A percentile compares a stretch with the other conserved stretches of the same genome.
Evolutionary conservation across 768 basidiomycete species (phyloP).

Genomic region (Phanerodontia chrysosporium): DNA sequence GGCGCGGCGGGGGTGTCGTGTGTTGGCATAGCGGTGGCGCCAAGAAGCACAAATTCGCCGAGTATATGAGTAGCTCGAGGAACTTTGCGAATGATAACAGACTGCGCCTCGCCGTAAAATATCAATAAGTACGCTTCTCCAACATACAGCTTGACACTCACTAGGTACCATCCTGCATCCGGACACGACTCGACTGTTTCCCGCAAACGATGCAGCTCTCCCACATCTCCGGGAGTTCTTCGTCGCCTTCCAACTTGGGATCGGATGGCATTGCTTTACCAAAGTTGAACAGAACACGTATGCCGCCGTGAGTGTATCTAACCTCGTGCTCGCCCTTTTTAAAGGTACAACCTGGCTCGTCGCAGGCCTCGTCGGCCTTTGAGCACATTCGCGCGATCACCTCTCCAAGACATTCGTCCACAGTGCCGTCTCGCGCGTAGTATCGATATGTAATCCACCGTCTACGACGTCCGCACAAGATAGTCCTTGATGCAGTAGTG

Average conservation of each 20-base stretch:
- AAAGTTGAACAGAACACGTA: slow-evolving; percentile 26
- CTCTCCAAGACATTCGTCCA: slow-evolving; percentile 39
- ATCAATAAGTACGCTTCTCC: not conserved
- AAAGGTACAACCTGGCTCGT: slow-evolving; percentile 30
- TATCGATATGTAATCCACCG: slow-evolving; percentile 44
- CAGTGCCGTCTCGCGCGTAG: slow-evolving; percentile 36
- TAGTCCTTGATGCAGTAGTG: slow-evolving; percentile 4
- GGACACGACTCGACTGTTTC: slow-evolving; percentile 17
- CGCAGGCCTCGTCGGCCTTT: slow-evolving; percentile 34
- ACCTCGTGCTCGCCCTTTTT: slow-evolving; percentile 41
- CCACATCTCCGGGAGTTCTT: slow-evolving; percentile 22
- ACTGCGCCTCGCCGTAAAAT: slow-evolving; percentile 12
- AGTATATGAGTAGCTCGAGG: slow-evolving; percentile 26
- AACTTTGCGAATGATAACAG: slow-evolving; percentile 27
- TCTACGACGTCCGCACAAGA: slow-evolving; percentile 39
- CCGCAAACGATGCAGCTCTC: slow-evolving; percentile 27
- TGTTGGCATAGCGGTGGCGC: slow-evolving; percentile 21
- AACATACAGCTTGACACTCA: slow-evolving; percentile 9
- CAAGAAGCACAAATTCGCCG: slow-evolving; percentile 14
- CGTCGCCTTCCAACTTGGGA: slow-evolving; percentile 10
- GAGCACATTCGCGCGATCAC: slow-evolving; percentile 31
- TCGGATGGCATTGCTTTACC: slow-evolving; percentile 6
- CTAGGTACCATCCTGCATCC: slow-evolving; percentile 29
- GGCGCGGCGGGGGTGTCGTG: slow-evolving; percentile 15
- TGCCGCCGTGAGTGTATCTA: slow-evolving; percentile 35